Conservation (phyloP, 73 alveolate genomes). For the Tetrahymena malaccensis region DNA sequence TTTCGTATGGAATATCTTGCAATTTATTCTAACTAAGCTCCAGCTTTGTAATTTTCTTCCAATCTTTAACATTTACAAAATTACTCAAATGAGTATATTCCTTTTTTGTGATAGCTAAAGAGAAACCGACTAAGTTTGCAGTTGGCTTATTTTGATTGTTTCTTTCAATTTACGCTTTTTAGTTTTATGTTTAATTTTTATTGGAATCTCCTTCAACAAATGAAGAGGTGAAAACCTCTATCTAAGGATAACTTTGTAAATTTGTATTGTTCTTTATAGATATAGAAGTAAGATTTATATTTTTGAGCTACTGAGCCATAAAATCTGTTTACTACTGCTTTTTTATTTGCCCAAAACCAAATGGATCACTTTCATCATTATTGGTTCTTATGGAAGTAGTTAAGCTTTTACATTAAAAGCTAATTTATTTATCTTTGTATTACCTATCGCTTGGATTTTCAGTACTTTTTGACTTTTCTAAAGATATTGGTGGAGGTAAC, state of each 20-base stretch:
- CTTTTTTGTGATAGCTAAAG: background rate
- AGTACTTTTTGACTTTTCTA: background rate
- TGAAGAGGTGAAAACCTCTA: background rate
- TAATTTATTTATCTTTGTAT: too few relatives aligned
- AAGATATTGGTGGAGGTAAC: background rate
- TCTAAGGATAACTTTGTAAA: background rate
- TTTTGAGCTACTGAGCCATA: background rate
- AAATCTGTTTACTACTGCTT: background rate
- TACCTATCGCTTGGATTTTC: background rate
- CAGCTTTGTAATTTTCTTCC: background rate
- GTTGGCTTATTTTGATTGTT: background rate
- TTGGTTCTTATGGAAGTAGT: background rate
- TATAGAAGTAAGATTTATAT: background rate
- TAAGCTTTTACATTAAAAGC: background rate
- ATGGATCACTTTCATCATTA: background rate
- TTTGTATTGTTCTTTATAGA: background rate
- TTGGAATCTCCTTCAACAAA: background rate
- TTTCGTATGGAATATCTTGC: background rate
- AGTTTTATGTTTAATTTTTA: background rate
- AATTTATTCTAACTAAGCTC: slow-evolving; percentile 9
- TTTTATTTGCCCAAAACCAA: background rate
- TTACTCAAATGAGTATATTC: background rate
- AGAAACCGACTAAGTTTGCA: background rate
- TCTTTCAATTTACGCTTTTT: background rate
- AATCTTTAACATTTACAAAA: background rate